Base-by-base conservation (phyloP, 495 filamentous ascomycete genomes). In the Bacidia gigantensis region DNA sequence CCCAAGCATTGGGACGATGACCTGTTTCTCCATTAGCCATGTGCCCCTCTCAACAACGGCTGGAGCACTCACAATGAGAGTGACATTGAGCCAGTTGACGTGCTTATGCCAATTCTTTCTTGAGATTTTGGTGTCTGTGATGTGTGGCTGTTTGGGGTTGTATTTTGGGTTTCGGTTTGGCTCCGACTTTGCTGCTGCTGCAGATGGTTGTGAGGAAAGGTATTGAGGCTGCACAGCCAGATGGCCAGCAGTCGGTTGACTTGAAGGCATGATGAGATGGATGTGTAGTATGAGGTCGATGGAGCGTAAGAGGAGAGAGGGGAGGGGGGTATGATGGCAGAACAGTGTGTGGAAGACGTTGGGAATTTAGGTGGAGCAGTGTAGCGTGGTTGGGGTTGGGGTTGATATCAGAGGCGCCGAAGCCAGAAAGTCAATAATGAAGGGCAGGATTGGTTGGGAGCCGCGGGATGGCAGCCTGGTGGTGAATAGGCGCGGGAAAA, bases 51-150 rank as follows among this genome's bases (percentile, higher is more conserved):
- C n/a, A n/a, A n/a, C n/a, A n/a, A n/a, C n/a, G n/a, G n/a, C n/a
- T 1, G 92, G 92, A 41, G 97, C 79, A 56, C 83, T 75, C 62
- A 96, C 70, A 67, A 99, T 95, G 67, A 97, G 73, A 60, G 73
- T 75, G 42, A 89, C 83, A 65, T 95, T 90, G 24, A 93, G 70
- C 88, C 92, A 96, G 75, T 97, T 89, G 76, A 97, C 79, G 62
- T 97, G 93, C 66, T 93, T 87, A 72, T 90, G 83, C 89, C 89
- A 96, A 72, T 99, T 99, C 56, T 73, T 61, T 65, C 74, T 75
- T 49, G 86, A 95, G 53, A 97, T 82, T 45, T 83, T 80, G 21
- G 72, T 75, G 48, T 78, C 74, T 48, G 74, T 71, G 50, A 78
- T 76, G 58, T 78, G 74, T 52, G 75, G 68, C 63, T 76, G 76